These are phyloP conservation scores for Rhododendron molle DNA, from an alignment of 148 eudicot genomes.

Conservation along the genomic window DNA sequence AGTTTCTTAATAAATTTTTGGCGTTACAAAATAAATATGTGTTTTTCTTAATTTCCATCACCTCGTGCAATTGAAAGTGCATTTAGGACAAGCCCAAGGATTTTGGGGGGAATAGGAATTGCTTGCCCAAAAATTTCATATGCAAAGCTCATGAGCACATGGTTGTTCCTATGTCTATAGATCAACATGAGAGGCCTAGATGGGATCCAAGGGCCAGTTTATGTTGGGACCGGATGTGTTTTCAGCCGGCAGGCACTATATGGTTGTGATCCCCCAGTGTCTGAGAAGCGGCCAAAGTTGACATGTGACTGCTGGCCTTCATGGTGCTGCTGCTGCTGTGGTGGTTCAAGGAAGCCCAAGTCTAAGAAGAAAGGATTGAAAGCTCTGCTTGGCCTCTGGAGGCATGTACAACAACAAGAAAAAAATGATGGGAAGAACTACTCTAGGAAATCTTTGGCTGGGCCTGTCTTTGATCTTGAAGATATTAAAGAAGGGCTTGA, in stretches of 20 bases:
- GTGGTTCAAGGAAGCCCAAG: slow-evolving; percentile 60
- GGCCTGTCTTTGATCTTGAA: slow-evolving; percentile 78
- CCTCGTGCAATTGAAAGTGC: not conserved
- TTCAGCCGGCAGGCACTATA: slow-evolving; percentile 85
- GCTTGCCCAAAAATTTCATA: not conserved
- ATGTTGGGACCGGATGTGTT: slow-evolving; percentile 91
- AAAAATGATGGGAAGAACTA: slow-evolving; percentile 63
- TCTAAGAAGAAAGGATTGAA: slow-evolving; percentile 73
- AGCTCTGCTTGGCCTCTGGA: slow-evolving; percentile 49
- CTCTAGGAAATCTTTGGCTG: slow-evolving; percentile 46
- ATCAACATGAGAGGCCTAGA: slow-evolving; percentile 96
- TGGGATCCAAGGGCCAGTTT: slow-evolving; percentile 97
- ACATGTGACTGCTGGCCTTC: slow-evolving; percentile 93
- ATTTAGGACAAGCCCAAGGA: not conserved
- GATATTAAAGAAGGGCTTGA: slow-evolving; percentile 95
- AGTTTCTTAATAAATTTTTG: too few species aligned
- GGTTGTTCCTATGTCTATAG: slow-evolving; percentile 22
- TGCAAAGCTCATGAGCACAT: not conserved
- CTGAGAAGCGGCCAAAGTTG: slow-evolving; percentile 86
- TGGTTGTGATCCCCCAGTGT: slow-evolving; percentile 91
- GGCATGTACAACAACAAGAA: slow-evolving; percentile 59
- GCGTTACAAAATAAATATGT: not conserved
- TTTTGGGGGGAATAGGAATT: not conserved
- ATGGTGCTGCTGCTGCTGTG: slow-evolving; percentile 90
- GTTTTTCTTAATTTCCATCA: not conserved